Evolutionary conservation across 2,329 filamentous ascomycete genomes (phyloP).

Genomic region (Pseudocercospora fuligena): DNA sequence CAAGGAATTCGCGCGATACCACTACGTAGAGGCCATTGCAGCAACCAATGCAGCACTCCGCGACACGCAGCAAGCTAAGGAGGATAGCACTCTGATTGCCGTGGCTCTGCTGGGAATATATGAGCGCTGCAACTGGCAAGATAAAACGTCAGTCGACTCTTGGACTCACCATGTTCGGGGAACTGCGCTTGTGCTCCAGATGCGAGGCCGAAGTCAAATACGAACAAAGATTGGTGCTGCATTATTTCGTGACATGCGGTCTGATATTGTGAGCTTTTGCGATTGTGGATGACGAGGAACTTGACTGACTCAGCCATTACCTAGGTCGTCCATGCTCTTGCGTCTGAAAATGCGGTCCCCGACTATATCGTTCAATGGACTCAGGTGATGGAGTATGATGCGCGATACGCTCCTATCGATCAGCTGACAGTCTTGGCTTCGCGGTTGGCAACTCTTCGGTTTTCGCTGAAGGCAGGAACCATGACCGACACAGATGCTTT

Average conservation of each 20-base stretch:
- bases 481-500: slow-evolving; percentile 20
- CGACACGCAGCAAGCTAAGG: slow-evolving; percentile 17
- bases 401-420: slow-evolving; percentile 18
- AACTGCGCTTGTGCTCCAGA: slow-evolving; percentile 16
- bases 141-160: slow-evolving; percentile 12
- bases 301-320: neutral
- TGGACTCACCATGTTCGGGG: slow-evolving; percentile 25
- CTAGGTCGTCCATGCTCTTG: slow-evolving; percentile 20
- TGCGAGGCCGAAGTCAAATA: slow-evolving; percentile 24
- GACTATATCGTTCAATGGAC: slow-evolving; percentile 26
- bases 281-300: neutral
- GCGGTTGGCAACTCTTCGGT: slow-evolving; percentile 14
- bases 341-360: slow-evolving; percentile 18
- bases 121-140: slow-evolving; percentile 26
- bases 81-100: slow-evolving; percentile 27
- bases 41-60: slow-evolving; percentile 25
- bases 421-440: slow-evolving; percentile 19
- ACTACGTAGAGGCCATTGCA: slow-evolving; percentile 27
- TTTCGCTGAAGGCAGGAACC: slow-evolving; percentile 13
- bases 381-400: slow-evolving; percentile 19
- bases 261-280: slow-evolving; percentile 20
- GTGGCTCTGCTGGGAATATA: slow-evolving; percentile 24
- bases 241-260: slow-evolving; percentile 26
- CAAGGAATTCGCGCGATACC: slow-evolving; percentile 15
- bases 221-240: slow-evolving; percentile 12